A percentile compares a stretch with the other conserved stretches of the same genome.
Evolutionary conservation across 768 basidiomycete genomes (phyloP).

Genomic region (Termitomyces eurrhizus): DNA sequence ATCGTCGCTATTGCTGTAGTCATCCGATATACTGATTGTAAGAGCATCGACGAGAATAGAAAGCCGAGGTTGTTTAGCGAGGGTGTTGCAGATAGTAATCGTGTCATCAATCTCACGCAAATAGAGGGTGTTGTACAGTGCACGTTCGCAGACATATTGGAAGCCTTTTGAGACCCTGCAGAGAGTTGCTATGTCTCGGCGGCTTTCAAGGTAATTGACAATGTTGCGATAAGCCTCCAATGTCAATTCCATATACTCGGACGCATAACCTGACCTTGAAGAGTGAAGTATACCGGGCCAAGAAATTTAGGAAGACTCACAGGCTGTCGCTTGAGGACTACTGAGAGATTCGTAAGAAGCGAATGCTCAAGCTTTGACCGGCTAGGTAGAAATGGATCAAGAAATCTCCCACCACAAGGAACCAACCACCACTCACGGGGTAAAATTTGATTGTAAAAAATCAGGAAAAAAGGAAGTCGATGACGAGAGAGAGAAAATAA

Average conservation of each 20-base stretch:
- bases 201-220: constrained; percentile 46
- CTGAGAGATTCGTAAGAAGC: constrained; percentile 13
- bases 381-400: constrained; percentile 4
- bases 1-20: constrained; percentile 25
- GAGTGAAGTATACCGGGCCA: neutral
- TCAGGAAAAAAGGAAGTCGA: constrained; percentile 3
- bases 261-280: constrained; percentile 36
- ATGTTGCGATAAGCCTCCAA: constrained; percentile 57
- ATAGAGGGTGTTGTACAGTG: constrained; percentile 56
- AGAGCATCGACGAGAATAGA: constrained; percentile 50
- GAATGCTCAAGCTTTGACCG: constrained; percentile 11
- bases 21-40: constrained; percentile 40
- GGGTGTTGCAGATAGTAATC: constrained; percentile 41
- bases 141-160: constrained; percentile 49
- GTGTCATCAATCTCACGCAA: constrained; percentile 37
- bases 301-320: constrained; percentile 18
- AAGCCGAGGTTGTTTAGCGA: constrained; percentile 44
- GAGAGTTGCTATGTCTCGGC: constrained; percentile 51
- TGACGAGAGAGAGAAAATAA: constrained; percentile 1
- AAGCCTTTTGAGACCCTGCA: constrained; percentile 58
- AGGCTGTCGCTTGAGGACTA: constrained; percentile 22
- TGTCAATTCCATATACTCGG: constrained; percentile 51
- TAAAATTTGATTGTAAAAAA: neutral
- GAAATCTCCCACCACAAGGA: neutral
- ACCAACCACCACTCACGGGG: constrained; percentile 8